Percentiles rank a stretch among this genome's conserved stretches.
Conservation (phyloP, 345 rosid species). For the Eutrema japonicum region DNA sequence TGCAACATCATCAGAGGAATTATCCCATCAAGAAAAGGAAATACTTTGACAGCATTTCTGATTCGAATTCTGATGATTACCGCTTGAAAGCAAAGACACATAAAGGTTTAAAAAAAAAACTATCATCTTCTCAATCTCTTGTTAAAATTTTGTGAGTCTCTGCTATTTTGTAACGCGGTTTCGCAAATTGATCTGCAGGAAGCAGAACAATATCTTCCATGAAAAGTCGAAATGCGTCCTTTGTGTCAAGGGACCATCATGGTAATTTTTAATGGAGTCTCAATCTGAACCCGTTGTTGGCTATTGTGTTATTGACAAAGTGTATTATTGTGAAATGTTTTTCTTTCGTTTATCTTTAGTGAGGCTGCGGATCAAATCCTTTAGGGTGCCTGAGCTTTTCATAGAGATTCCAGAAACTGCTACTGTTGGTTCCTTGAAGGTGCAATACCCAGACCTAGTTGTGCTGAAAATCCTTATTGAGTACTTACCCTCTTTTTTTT, state of each 20-base stretch:
- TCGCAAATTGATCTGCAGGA: constrained; percentile 43
- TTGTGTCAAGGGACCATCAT: constrained; percentile 35
- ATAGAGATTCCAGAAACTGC: constrained; percentile 89
- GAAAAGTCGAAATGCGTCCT: constrained; percentile 50
- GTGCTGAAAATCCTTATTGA: constrained; percentile 1
- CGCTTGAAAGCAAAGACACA: constrained; percentile 9
- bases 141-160: constrained; percentile 43
- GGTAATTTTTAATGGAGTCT: constrained; percentile 18
- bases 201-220: constrained; percentile 41
- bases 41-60: constrained; percentile 51
- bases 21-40: constrained; percentile 88
- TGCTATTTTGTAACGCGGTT: constrained; percentile 46
- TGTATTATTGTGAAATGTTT: constrained; percentile 30
- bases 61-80: constrained; percentile 55
- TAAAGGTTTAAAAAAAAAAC: constrained; percentile 11
- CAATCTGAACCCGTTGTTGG: not conserved
- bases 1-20: constrained; percentile 61
- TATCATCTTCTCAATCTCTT: constrained; percentile 9
- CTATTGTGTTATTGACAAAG: constrained; percentile 26
- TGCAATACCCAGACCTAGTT: constrained; percentile 33
- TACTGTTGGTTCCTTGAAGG: constrained; percentile 92
- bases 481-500: constrained; percentile 20
- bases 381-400: constrained; percentile 87
- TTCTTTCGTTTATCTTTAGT: constrained; percentile 52
- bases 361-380: constrained; percentile 90